phyloP scores from a whole-genome alignment of 148 eudicot species.

The Fagopyrum esculentum region DNA sequence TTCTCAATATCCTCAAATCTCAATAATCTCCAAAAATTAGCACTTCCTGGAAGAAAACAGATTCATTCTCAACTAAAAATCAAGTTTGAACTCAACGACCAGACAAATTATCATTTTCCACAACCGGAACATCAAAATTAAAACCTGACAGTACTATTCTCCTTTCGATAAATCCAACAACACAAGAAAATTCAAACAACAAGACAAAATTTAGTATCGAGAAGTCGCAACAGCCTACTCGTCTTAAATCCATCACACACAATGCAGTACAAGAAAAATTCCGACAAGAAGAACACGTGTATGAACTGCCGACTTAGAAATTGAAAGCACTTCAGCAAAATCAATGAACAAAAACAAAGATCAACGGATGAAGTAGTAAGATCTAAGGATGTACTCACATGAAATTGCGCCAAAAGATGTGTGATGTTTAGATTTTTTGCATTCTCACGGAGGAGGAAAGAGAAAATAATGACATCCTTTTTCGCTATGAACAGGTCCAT shows the following conservation, averaged over 20 bases:
- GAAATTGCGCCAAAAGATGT: constrained; percentile 3
- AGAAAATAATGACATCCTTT: constrained; percentile 2
- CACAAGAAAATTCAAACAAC: background rate
- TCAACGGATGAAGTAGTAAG: background rate
- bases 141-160: background rate
- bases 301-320: background rate
- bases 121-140: too few species aligned
- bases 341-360: background rate
- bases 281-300: background rate
- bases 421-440: background rate
- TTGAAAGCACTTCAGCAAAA: background rate
- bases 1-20: constrained; percentile 3
- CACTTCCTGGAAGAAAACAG: background rate
- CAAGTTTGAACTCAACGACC: background rate
- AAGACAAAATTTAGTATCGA: background rate
- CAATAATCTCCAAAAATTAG: background rate
- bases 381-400: background rate
- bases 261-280: constrained; percentile 1
- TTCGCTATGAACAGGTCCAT: background rate
- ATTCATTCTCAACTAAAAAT: background rate
- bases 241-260: background rate
- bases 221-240: background rate
- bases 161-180: background rate
- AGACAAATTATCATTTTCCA: background rate
- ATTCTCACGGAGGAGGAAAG: background rate